These are phyloP conservation scores for Evernia prunastri DNA, from an alignment of 495 filamentous ascomycete species.

Conservation along the genomic window DNA sequence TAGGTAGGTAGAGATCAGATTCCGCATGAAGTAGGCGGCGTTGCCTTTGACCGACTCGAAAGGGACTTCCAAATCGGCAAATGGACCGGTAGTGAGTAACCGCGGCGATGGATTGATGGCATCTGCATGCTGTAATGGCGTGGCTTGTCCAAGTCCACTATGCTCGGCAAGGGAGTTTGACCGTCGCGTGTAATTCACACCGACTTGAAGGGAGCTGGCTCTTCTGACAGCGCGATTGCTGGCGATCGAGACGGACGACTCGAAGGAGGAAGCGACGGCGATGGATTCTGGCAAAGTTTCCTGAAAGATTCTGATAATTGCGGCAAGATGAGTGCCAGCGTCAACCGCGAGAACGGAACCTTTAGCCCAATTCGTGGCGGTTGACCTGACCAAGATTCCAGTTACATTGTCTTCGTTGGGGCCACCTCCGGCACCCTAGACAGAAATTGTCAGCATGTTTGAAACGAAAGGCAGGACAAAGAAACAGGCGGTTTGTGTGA, in stretches of 20 bases:
- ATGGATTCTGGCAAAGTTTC: slow-evolving; percentile 36
- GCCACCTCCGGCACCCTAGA: slow-evolving; percentile 82
- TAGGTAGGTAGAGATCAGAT: slow-evolving; percentile 76
- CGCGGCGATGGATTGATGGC: slow-evolving; percentile 11
- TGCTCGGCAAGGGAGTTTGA: slow-evolving; percentile 9
- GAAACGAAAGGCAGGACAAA: slow-evolving; percentile 28
- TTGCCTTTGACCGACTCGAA: slow-evolving; percentile 60
- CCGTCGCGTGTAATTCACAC: slow-evolving; percentile 2
- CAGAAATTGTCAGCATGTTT: slow-evolving; percentile 25
- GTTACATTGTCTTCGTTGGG: slow-evolving; percentile 86
- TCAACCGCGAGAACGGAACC: slow-evolving; percentile 84
- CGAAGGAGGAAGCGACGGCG: slow-evolving; percentile 6
- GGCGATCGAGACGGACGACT: background rate
- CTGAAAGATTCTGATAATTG: slow-evolving; percentile 68
- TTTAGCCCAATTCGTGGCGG: slow-evolving; percentile 66
- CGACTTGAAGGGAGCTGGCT: slow-evolving; percentile 15
- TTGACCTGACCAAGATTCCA: slow-evolving; percentile 78
- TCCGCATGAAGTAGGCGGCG: slow-evolving; percentile 66
- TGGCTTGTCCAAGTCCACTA: slow-evolving; percentile 6
- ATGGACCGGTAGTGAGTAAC: slow-evolving; percentile 49
- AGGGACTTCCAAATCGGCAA: slow-evolving; percentile 65
- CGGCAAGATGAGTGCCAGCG: slow-evolving; percentile 80
- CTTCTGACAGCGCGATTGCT: background rate
- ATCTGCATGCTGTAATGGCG: slow-evolving; percentile 27
- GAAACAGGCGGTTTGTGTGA: background rate